Evolutionary conservation across 495 filamentous ascomycete genomes (phyloP).

Genomic region (Choiromyces venosus): DNA sequence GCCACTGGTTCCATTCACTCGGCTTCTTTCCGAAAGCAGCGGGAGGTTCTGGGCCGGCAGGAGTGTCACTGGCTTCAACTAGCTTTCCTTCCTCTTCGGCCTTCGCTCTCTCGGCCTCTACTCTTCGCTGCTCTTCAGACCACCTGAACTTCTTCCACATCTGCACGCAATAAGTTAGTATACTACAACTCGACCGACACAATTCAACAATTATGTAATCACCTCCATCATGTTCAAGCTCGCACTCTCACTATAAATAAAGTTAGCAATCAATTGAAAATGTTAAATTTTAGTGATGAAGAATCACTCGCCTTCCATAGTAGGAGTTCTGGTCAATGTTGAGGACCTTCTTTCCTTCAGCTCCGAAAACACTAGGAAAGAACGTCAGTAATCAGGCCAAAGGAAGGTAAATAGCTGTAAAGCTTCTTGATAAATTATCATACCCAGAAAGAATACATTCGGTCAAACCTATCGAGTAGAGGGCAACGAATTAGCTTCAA

Average conservation of each 20-base stretch:
- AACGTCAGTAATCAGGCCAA: slow-evolving; percentile 12
- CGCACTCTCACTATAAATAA: slow-evolving; percentile 37
- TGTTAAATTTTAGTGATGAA: neutral
- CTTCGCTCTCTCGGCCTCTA: slow-evolving; percentile 33
- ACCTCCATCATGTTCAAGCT: slow-evolving; percentile 42
- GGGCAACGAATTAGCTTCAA: neutral
- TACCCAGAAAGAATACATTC: slow-evolving; percentile 98
- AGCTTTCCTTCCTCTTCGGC: slow-evolving; percentile 30
- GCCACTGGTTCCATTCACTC: slow-evolving; percentile 95
- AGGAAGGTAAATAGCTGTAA: neutral
- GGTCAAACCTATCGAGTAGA: slow-evolving; percentile 64
- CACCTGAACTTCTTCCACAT: slow-evolving; percentile 44
- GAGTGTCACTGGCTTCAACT: slow-evolving; percentile 17
- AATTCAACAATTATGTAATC: slow-evolving; percentile 1
- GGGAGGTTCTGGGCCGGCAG: slow-evolving; percentile 36
- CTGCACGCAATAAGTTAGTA: slow-evolving; percentile 19
- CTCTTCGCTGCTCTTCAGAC: slow-evolving; percentile 40
- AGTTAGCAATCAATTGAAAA: slow-evolving; percentile 6
- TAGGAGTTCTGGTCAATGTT: slow-evolving; percentile 99
- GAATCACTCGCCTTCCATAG: slow-evolving; percentile 79
- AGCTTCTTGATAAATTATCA: slow-evolving; percentile 22
- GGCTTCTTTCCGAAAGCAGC: slow-evolving; percentile 68
- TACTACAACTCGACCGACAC: neutral
- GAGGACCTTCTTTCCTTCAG: slow-evolving; percentile 97
- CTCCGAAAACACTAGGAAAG: slow-evolving; percentile 73